Evolutionary conservation across 2,329 filamentous ascomycete species (phyloP).

Genomic region (Aureobasidium sp.): DNA sequence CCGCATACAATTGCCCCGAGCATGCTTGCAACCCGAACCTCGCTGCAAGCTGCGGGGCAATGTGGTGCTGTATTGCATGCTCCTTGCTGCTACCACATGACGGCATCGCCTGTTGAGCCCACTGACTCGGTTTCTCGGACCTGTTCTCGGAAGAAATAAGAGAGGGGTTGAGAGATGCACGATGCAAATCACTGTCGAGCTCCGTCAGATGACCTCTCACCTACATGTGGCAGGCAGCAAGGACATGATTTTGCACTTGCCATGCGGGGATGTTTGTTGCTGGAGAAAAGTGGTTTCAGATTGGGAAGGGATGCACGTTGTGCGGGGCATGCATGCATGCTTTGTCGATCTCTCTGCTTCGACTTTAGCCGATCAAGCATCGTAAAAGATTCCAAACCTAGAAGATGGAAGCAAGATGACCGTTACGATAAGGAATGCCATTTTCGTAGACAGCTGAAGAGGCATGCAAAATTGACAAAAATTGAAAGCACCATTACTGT

Average conservation of each 20-base stretch:
- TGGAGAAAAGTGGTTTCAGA: background rate
- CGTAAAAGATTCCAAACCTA: background rate
- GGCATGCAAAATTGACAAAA: background rate
- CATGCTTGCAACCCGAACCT: background rate
- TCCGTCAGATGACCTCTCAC: slow-evolving; percentile 1
- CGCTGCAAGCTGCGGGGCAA: background rate
- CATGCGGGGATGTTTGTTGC: slow-evolving; percentile 12
- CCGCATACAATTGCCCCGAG: background rate
- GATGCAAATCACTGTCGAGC: background rate
- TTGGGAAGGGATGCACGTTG: slow-evolving; percentile 11
- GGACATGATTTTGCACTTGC: background rate
- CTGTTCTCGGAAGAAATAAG: slow-evolving; percentile 2
- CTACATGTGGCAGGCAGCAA: background rate
- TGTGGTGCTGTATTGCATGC: background rate
- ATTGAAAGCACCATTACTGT: background rate
- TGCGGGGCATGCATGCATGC: slow-evolving; percentile 3
- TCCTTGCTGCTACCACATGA: slow-evolving; percentile 3
- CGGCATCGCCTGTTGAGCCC: background rate
- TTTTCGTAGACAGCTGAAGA: background rate
- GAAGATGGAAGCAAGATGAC: background rate
- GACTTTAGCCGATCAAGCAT: background rate
- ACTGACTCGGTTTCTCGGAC: background rate
- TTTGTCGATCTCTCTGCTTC: background rate
- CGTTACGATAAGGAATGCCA: background rate
- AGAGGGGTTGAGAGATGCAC: background rate